Evolutionary conservation across 192 early-diverging fungal genomes (phyloP).

Genomic region (Oehlia diaphana): DNA sequence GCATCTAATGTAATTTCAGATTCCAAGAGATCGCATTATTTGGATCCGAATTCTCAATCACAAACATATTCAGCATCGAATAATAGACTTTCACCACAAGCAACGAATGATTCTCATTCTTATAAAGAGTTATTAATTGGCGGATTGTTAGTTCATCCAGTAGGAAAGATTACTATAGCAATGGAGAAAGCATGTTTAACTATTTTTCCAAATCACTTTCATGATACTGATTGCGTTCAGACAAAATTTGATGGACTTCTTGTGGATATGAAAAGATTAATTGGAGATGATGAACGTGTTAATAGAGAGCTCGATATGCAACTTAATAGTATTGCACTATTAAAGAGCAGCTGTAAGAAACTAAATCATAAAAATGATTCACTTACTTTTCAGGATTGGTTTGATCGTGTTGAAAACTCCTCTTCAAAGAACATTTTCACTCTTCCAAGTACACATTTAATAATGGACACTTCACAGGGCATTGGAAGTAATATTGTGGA

Average conservation of each 20-base stretch:
- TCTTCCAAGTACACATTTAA: slow-evolving; percentile 42
- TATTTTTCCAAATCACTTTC: slow-evolving; percentile 48
- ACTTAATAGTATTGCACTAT: slow-evolving; percentile 33
- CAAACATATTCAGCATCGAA: too few relatives aligned
- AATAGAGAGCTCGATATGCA: slow-evolving; percentile 32
- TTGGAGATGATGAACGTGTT: neutral
- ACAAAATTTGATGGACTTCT: slow-evolving; percentile 23
- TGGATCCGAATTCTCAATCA: neutral
- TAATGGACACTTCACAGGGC: slow-evolving; percentile 38
- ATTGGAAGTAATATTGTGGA: slow-evolving; percentile 26
- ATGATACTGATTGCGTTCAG: slow-evolving; percentile 48
- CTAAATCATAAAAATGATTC: slow-evolving; percentile 21
- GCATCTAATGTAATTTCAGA: slow-evolving; percentile 17
- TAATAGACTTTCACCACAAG: neutral
- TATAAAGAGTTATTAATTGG: slow-evolving; percentile 21
- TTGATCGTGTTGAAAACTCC: slow-evolving; percentile 26
- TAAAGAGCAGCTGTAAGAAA: slow-evolving; percentile 37
- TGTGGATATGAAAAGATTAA: slow-evolving; percentile 22
- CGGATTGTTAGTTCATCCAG: slow-evolving; percentile 19
- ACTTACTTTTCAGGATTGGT: slow-evolving; percentile 26
- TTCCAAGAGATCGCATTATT: neutral
- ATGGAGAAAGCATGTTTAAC: slow-evolving; percentile 33
- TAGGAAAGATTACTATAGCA: slow-evolving; percentile 31
- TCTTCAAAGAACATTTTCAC: slow-evolving; percentile 39
- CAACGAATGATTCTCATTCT: neutral